Percentiles rank a stretch among this genome's conserved stretches.
phyloP scores from a whole-genome alignment of 2,329 filamentous ascomycete genomes.

The Coleophoma crateriformis region DNA sequence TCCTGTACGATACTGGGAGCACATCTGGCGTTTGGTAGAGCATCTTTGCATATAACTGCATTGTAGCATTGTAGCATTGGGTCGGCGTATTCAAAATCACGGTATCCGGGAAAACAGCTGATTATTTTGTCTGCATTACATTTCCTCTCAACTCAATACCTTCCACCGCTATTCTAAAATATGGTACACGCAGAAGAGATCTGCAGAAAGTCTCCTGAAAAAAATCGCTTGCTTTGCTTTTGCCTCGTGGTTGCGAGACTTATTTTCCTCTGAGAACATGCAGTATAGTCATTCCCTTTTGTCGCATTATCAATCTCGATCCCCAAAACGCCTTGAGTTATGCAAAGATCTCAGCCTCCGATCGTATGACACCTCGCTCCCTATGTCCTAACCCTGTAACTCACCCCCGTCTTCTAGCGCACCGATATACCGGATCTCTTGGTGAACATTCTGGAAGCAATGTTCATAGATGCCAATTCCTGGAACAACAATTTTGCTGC shows the following conservation, averaged over 20 bases:
- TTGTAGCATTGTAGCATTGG: background rate
- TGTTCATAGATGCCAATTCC: conserved; percentile 97
- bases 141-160: background rate
- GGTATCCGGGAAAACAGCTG: background rate
- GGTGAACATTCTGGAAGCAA: conserved; percentile 95
- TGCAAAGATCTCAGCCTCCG: conserved; percentile 1
- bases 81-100: background rate
- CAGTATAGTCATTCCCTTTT: conserved; percentile 6
- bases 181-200: conserved; percentile 1
- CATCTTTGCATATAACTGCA: background rate
- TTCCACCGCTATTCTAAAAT: conserved; percentile 3
- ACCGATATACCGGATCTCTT: conserved; percentile 72
- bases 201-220: background rate
- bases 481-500: conserved; percentile 98
- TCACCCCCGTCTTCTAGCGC: conserved; percentile 37
- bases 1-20: too few species aligned
- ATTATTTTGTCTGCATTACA: background rate
- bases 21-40: too few species aligned
- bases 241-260: background rate
- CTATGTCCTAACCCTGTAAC: background rate
- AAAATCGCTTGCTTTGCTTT: background rate
- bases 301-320: background rate
- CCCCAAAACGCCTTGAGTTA: background rate
- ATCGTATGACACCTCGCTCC: background rate
- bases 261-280: conserved; percentile 5